Base-by-base conservation (phyloP, 352 stramenopile genomes). In the Saprolegnia diclina region DNA sequence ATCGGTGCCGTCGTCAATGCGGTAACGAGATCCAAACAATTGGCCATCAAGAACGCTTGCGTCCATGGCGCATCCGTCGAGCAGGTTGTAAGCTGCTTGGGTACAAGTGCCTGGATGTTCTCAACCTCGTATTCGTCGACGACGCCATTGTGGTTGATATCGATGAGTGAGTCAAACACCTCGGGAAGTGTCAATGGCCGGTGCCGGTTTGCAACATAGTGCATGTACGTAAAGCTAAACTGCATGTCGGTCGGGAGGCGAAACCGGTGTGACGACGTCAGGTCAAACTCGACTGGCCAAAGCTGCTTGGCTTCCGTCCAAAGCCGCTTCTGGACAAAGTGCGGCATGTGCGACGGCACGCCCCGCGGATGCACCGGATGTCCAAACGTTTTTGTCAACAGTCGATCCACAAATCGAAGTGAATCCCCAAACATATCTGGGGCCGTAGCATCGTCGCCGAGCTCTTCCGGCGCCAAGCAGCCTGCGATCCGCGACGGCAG, bases 161-260 rank as follows among this genome's bases (percentile, higher is more conserved):
- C 94, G 32, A 98, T 54, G 56, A 97, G 94, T 61, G 91, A 79
- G 14, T 42, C 29, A 84, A 87, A 98, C 55, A 97, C 82, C 48
- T 92, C 76, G 50, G 84, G 72, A 11, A 96, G 67, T 2, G 79
- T 24, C 11, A 19, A 89, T 19, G 90, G 67, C 71, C 94, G 93
- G 46, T 87, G 79, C 13, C 84, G 82, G 59, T 97, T 94, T 16
- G 97, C 83, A 29, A 98, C 55, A 72, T 96, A 98, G 72, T 97
- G 91, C 72, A 97, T 98, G 74, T 98, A 98, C 40, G 87, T 82
- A 71, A 98, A 98, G 65, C 90, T 90, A 67, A 97, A 98, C 72
- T 98, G 94, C 88, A 98, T 96, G 76, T 98, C 94, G 40, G 96
- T 71, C 7, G 83, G 77, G 53, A 91, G 83, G 26, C 94, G 89